Base-by-base conservation (phyloP, 2,329 filamentous ascomycete species). In the Juglanconis juglandina region DNA sequence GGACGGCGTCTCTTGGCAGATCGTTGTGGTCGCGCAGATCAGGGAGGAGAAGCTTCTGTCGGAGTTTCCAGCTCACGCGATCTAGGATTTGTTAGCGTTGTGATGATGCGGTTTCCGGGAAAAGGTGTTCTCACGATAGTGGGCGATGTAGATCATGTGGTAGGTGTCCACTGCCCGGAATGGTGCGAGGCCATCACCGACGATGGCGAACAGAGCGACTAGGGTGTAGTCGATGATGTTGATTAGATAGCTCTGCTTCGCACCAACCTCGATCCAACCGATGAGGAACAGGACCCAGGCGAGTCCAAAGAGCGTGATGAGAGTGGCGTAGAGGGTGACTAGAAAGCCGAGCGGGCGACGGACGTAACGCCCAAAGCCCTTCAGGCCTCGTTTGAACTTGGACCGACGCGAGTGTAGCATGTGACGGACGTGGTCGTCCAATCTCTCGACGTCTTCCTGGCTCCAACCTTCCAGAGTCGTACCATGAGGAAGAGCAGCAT, bases 241-340 rank as follows among this genome's bases (percentile, higher is more conserved):
- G 66, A 90, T 84, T 42, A 84, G 73, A 64, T 90, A 94, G 3
- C 85, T 76, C 70, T 94, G 89, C 67, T 81, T 80, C 35, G 85
- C 84, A 24, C 89, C 90, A 24, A 94, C 88, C 64, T 92, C 92
- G 70, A 95, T 91, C 91, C 91, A 96, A 52, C 88, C 90, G 70
- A 96, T 96, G 58, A 96, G 78, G 75, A 94, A 95, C n/a, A 96
- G 81, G 1, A 96, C 91, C 92, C 91, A 96, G 0, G 90, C 90
- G 11, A 94, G 79, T 68, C 91, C 91, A 67, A 96, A 96, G 0
- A 93, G 79, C 0, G 91, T 95, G 67, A 96, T 93, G 24, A 94
- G 79, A 1, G 84, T 87, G 8, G 91, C 91, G 72, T 96, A 96
- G 4, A 96, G 75, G 0, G 91, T 95, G 61, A 96, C 89, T 58